Percentiles rank a stretch among this genome's conserved stretches.
These are phyloP conservation scores for Zangia roseola DNA, from an alignment of 768 basidiomycete genomes.

Conservation along the genomic window DNA sequence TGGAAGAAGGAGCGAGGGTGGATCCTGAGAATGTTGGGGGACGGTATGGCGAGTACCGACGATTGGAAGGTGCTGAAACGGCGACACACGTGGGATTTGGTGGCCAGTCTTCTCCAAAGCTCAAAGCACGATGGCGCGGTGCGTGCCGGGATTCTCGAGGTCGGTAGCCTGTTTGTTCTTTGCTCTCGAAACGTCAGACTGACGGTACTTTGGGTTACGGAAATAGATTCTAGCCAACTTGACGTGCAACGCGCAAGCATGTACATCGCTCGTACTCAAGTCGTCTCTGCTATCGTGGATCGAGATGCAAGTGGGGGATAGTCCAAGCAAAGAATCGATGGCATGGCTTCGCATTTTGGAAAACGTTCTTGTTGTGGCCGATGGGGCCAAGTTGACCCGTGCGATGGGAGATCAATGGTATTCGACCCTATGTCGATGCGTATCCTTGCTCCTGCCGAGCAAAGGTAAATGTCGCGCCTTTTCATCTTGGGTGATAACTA, in stretches of 20 bases:
- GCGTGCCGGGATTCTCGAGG: conserved; percentile 66
- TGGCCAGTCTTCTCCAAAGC: conserved; percentile 80
- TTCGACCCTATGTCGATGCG: conserved; percentile 49
- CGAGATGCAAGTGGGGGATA: conserved; percentile 57
- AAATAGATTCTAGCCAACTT: conserved; percentile 70
- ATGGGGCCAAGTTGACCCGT: conserved; percentile 50
- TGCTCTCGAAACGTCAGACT: not conserved
- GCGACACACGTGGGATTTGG: conserved; percentile 84
- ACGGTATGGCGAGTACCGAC: conserved; percentile 69
- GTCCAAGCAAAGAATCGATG: conserved; percentile 38
- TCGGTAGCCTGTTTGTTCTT: conserved; percentile 28
- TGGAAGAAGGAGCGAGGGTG: conserved; percentile 89
- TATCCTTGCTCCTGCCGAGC: conserved; percentile 27
- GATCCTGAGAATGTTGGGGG: conserved; percentile 81
- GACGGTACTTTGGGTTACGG: not conserved
- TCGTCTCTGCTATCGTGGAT: conserved; percentile 80
- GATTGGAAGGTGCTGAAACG: conserved; percentile 84
- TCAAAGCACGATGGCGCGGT: conserved; percentile 51
- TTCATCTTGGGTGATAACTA: not conserved
- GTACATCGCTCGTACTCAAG: conserved; percentile 67
- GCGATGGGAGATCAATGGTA: conserved; percentile 64
- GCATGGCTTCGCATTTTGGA: conserved; percentile 68
- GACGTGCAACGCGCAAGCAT: conserved; percentile 66
- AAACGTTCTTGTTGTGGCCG: conserved; percentile 54
- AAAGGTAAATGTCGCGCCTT: conserved; percentile 8